A percentile compares a stretch with the other conserved stretches of the same genome.
These are phyloP conservation scores for Starmerella bombicola DNA, from an alignment of 805 yeast species.

Conservation along the genomic window DNA sequence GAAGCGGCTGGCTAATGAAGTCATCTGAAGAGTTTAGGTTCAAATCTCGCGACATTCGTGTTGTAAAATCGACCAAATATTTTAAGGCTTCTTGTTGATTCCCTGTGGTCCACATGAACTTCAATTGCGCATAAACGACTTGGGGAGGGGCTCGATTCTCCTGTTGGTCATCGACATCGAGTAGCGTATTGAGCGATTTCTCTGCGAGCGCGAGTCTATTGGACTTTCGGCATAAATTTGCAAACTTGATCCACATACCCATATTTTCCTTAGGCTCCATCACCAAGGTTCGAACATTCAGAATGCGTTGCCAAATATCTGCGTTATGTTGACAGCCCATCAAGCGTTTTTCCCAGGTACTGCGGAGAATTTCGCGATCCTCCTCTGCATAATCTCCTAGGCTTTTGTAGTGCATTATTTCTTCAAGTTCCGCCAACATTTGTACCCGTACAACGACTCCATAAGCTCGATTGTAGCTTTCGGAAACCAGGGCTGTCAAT, in stretches of 20 bases:
- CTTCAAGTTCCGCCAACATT: conserved; percentile 93
- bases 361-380: conserved; percentile 55
- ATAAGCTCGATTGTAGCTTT: conserved; percentile 91
- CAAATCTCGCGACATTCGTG: conserved; percentile 76
- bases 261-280: conserved; percentile 91
- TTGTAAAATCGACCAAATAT: conserved; percentile 79
- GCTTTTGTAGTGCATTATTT: conserved; percentile 77
- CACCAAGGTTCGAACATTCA: conserved; percentile 84
- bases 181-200: conserved; percentile 65
- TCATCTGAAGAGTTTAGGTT: conserved; percentile 71
- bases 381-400: conserved; percentile 74
- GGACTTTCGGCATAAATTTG: conserved; percentile 87
- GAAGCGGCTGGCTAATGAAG: conserved; percentile 73
- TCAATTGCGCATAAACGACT: conserved; percentile 92
- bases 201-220: conserved; percentile 88
- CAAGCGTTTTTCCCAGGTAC: conserved; percentile 87
- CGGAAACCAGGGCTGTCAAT: conserved; percentile 85
- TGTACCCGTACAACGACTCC: conserved; percentile 94
- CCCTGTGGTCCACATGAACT: conserved; percentile 94
- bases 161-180: conserved; percentile 23
- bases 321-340: conserved; percentile 93
- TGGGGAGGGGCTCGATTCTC: conserved; percentile 83
- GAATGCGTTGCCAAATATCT: conserved; percentile 96
- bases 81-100: conserved; percentile 74
- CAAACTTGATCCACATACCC: conserved; percentile 97